Percentiles rank a stretch among this genome's conserved stretches.
These are phyloP conservation scores for Carnegiea gigantea DNA, from an alignment of 179 eudicot species.

Conservation along the genomic window DNA sequence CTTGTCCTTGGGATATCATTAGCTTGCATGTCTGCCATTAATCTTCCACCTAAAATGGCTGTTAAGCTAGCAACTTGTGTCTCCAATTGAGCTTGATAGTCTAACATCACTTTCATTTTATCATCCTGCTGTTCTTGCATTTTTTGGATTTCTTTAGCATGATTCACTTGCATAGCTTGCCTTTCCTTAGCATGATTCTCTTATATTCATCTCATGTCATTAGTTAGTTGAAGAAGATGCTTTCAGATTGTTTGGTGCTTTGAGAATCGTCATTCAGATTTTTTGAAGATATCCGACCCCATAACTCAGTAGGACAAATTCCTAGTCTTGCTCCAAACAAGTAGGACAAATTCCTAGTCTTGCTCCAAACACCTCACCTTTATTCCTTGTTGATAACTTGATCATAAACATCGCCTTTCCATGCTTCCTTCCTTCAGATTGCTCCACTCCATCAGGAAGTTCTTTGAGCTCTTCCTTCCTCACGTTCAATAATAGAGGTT, in stretches of 20 bases:
- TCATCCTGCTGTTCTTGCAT: no score
- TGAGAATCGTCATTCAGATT: not conserved
- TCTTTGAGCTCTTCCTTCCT: not conserved
- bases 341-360: no score
- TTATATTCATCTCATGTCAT: not conserved
- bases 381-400: constrained; percentile 2
- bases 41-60: no score
- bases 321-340: not conserved
- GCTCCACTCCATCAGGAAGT: not conserved
- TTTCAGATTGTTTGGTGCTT: not conserved
- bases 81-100: no score
- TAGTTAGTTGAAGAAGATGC: not conserved
- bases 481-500: no score
- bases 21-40: not conserved
- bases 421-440: not conserved
- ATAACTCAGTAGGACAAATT: not conserved
- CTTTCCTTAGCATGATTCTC: not conserved
- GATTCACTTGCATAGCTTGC: not conserved
- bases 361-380: no score
- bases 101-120: no score
- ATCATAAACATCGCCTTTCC: constrained; percentile 2
- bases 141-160: not conserved
- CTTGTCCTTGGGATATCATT: not conserved
- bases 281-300: not conserved
- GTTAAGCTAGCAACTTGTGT: no score